phyloP scores from a whole-genome alignment of 352 stramenopile species.

The Pythium dissimile region DNA sequence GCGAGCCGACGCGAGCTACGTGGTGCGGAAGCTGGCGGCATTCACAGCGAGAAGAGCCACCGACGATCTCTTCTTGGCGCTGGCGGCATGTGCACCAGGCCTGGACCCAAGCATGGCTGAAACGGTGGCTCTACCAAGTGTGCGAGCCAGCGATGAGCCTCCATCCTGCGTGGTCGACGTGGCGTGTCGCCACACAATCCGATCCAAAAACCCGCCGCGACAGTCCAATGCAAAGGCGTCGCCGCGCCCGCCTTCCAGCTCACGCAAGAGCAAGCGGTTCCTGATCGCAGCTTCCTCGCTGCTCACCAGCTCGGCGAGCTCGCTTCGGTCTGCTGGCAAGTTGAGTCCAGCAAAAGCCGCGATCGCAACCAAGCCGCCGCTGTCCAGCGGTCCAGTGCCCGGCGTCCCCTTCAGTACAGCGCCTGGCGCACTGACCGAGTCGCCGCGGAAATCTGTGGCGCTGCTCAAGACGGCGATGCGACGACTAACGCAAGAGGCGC shows the following conservation, averaged over 20 bases:
- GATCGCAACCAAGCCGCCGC: neutral
- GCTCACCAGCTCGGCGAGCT: neutral
- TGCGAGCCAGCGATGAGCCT: neutral
- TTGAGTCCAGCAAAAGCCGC: neutral
- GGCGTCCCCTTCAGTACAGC: constrained; percentile 40
- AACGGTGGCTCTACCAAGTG: too few relatives aligned
- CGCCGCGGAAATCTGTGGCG: constrained; percentile 36
- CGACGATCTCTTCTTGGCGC: constrained; percentile 19
- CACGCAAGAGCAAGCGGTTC: constrained; percentile 11
- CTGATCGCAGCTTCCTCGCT: neutral
- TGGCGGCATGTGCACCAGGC: constrained; percentile 3
- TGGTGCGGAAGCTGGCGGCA: constrained; percentile 22
- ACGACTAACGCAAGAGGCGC: neutral
- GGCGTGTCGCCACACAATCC: constrained; percentile 13
- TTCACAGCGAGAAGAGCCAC: constrained; percentile 24
- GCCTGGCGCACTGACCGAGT: constrained; percentile 4
- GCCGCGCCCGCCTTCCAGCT: neutral
- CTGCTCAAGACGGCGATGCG: constrained; percentile 24
- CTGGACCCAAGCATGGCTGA: neutral
- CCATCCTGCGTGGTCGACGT: constrained; percentile 7
- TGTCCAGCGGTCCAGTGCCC: constrained; percentile 4
- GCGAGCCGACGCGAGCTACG: constrained; percentile 12
- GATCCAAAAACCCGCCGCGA: neutral
- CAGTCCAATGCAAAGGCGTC: neutral
- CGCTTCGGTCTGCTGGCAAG: neutral